Base-by-base conservation (phyloP, 169 alveolate genomes). In the Plasmodium malariae region DNA sequence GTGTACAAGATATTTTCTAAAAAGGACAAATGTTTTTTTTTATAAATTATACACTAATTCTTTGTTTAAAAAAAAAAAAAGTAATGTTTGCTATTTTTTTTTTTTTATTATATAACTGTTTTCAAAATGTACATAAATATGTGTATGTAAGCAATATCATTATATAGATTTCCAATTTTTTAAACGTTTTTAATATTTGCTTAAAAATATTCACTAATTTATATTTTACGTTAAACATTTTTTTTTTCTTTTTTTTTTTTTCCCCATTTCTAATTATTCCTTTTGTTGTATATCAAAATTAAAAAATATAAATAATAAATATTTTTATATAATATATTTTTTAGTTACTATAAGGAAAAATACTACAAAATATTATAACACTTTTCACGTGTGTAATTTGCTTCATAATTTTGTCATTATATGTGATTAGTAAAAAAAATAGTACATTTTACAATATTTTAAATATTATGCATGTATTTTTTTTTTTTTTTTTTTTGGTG, bases 261-360 rank as follows among this genome's bases (percentile, higher is more conserved):
- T 45, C 14, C 55, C 55, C 4, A 45, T 45, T 45, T 45, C 14
- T 3, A 45, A 1, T 11, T 45, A 45, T 67, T 67, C 54, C 14
- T 28, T 14, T 32, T 67, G 11, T 43, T 21, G 28, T 14, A 24
- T 12, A 7, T 19, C 12, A 63, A 26, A 67, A n/a, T 43, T 30
- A 28, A 32, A 67, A 37, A 40, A 40, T 19, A 48, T 34, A 14
- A 65, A 62, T 30, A 65, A 26, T 65, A 34, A 43, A 30, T 67
- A 60, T 60, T 60, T 60, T 60, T n/a, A n/a, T n/a, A n/a, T n/a
- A n/a, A n/a, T n/a, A n/a, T 60, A 3, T 51, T 51, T 51, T 51
- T 51, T 51, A 14, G 19, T 60, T 60, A 28, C 19, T 60, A 6
- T 60, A 21, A 26, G 48, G 70, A 36, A 60, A 26, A 60, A 34